These are phyloP conservation scores for Goffeauzyma gilvescens DNA, from an alignment of 768 basidiomycete species.

Conservation along the genomic window DNA sequence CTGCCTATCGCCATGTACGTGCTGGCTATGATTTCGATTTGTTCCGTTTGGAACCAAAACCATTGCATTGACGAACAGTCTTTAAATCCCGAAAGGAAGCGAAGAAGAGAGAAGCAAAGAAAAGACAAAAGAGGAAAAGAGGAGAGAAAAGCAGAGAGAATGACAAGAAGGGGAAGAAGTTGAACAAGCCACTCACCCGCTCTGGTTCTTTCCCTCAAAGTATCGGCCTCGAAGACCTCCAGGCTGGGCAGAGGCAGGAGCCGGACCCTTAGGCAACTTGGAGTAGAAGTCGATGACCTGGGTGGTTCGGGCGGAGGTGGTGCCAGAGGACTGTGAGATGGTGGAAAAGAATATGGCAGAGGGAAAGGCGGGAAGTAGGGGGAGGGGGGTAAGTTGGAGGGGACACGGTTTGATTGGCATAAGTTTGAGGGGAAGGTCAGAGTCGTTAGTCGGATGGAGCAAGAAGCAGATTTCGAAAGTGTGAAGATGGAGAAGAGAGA, in stretches of 20 bases:
- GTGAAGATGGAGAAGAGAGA: too few relatives aligned
- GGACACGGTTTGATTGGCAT: neutral
- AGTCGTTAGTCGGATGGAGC: neutral
- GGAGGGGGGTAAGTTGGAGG: neutral
- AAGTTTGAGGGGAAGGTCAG: neutral
- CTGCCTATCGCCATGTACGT: too few relatives aligned
- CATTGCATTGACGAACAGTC: too few relatives aligned
- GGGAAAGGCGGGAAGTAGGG: neutral
- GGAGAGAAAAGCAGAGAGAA: too few relatives aligned
- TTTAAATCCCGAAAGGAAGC: too few relatives aligned
- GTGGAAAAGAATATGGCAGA: conserved; percentile 12
- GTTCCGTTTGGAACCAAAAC: too few relatives aligned
- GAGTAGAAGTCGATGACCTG: conserved; percentile 90
- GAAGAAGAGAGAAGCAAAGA: too few relatives aligned
- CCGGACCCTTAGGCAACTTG: conserved; percentile 78
- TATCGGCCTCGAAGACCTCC: conserved; percentile 55
- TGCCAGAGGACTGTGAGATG: conserved; percentile 50
- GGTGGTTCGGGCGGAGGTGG: conserved; percentile 57
- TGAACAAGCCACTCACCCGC: conserved; percentile 31
- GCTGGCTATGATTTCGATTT: too few relatives aligned
- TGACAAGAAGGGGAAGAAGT: too few relatives aligned
- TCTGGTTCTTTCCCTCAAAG: conserved; percentile 70
- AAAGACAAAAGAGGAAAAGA: too few relatives aligned
- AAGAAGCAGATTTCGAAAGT: too few relatives aligned
- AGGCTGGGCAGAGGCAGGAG: conserved; percentile 40